Conservation (phyloP, 2,329 filamentous ascomycete genomes). For the Westerdykella ornata region DNA sequence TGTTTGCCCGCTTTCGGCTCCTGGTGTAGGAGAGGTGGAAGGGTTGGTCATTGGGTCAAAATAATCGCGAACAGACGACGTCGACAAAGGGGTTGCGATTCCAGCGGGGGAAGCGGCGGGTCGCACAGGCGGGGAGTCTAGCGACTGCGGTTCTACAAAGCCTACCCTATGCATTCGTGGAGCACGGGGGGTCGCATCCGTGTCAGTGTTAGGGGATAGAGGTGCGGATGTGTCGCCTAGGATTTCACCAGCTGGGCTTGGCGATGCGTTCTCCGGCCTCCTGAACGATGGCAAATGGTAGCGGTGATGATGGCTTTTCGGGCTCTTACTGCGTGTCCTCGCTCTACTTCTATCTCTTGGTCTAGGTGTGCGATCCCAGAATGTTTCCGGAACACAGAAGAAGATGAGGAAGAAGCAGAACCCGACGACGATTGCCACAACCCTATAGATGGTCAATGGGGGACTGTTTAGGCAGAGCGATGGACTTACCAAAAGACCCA, state of each 20-base stretch:
- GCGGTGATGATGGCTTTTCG: conserved; percentile 19
- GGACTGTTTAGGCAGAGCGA: background rate
- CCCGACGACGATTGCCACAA: conserved; percentile 73
- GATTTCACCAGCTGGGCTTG: background rate
- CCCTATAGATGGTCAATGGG: conserved; percentile 44
- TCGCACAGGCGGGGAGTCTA: background rate
- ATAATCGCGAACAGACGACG: background rate
- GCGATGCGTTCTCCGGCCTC: background rate
- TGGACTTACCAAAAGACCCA: conserved; percentile 77
- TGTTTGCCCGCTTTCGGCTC: background rate
- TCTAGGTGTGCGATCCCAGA: conserved; percentile 79
- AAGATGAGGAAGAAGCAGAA: conserved; percentile 68
- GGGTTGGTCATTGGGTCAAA: background rate
- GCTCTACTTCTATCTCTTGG: conserved; percentile 36
- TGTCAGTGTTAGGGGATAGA: background rate
- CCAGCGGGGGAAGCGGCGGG: background rate
- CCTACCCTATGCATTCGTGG: conserved; percentile 47
- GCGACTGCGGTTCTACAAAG: conserved; percentile 39
- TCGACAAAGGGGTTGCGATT: background rate
- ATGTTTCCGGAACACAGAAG: conserved; percentile 88
- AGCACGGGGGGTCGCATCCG: conserved; percentile 8
- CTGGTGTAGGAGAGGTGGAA: too few species aligned
- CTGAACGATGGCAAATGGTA: conserved; percentile 18
- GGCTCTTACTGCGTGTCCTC: conserved; percentile 29
- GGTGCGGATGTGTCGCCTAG: background rate